Percentiles rank a stretch among this genome's conserved stretches.
Evolutionary conservation across 2,329 filamentous ascomycete genomes (phyloP).

Genomic region (Penicillium glabrum): DNA sequence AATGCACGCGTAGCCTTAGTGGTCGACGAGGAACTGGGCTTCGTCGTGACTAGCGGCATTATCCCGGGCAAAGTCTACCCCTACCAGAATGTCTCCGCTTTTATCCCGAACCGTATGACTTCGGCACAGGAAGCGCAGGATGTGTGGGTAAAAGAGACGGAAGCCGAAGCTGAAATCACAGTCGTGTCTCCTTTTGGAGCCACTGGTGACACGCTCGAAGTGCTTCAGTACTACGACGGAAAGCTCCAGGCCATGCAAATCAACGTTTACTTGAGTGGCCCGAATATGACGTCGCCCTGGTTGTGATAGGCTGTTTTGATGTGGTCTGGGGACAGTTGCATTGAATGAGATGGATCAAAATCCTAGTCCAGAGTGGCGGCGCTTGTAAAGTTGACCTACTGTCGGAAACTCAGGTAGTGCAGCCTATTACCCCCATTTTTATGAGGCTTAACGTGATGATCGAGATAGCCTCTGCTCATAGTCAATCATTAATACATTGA

Average conservation of each 20-base stretch:
- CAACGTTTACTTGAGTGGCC: conserved; percentile 7
- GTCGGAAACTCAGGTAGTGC: background rate
- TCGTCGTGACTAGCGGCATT: conserved; percentile 4
- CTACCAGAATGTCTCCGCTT: conserved; percentile 6
- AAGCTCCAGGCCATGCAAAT: conserved; percentile 9
- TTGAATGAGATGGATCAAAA: background rate
- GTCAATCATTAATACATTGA: no score
- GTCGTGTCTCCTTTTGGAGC: background rate
- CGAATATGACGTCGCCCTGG: conserved; percentile 5
- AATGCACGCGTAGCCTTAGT: conserved; percentile 2
- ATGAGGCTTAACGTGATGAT: background rate
- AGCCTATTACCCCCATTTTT: background rate
- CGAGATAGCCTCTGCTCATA: background rate
- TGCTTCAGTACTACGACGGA: conserved; percentile 6
- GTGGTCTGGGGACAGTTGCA: no score
- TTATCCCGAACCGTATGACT: conserved; percentile 6
- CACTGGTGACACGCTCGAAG: conserved; percentile 5
- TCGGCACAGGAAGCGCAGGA: conserved; percentile 3
- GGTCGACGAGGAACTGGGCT: conserved; percentile 7
- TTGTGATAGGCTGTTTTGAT: background rate
- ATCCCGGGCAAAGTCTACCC: conserved; percentile 6
- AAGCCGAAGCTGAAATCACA: background rate
- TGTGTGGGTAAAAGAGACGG: conserved; percentile 2
- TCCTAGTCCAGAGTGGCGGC: background rate
- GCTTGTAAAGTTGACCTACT: background rate